A percentile compares a stretch with the other conserved stretches of the same genome.
Conservation (phyloP, 1,284 basidiomycete species). For the Sporisorium iseilematis-ciliati region DNA sequence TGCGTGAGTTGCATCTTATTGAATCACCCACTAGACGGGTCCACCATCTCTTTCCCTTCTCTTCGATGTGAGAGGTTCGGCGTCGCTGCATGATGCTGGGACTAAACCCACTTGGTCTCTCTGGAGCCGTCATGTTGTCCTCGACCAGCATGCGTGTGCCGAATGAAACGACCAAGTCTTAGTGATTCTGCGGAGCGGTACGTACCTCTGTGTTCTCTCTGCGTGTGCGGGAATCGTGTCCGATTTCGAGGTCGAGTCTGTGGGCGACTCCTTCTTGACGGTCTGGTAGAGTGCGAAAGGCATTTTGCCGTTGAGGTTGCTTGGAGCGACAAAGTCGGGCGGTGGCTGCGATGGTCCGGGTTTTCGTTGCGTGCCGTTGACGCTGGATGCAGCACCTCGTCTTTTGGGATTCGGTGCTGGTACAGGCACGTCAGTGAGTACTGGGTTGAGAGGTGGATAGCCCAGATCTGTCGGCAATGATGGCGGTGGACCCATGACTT, state of each 20-base stretch:
- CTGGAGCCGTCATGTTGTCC: neutral
- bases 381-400: slow-evolving; percentile 6
- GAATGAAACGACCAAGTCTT: neutral
- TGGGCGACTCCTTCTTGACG: slow-evolving; percentile 14
- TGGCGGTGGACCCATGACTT: slow-evolving; percentile 55
- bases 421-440: slow-evolving; percentile 13
- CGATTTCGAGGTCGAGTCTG: neutral
- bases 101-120: neutral
- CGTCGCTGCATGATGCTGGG: slow-evolving; percentile 1
- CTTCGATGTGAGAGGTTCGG: neutral
- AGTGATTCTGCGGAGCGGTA: neutral
- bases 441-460: slow-evolving; percentile 51
- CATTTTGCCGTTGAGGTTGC: slow-evolving; percentile 49
- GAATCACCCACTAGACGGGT: neutral
- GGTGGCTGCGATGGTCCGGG: slow-evolving; percentile 17
- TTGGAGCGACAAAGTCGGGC: slow-evolving; percentile 32
- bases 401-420: slow-evolving; percentile 23
- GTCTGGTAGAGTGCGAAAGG: slow-evolving; percentile 46
- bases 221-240: neutral
- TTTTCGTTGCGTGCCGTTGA: slow-evolving; percentile 23
- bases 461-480: slow-evolving; percentile 31
- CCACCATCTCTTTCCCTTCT: neutral
- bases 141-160: slow-evolving; percentile 4
- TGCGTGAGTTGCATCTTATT: neutral
- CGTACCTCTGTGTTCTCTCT: slow-evolving; percentile 29